Evolutionary conservation across 257 asterid species (phyloP), one percentile per base, ranked within the genome.

Genomic region (Haberlea rhodopensis): DNA sequence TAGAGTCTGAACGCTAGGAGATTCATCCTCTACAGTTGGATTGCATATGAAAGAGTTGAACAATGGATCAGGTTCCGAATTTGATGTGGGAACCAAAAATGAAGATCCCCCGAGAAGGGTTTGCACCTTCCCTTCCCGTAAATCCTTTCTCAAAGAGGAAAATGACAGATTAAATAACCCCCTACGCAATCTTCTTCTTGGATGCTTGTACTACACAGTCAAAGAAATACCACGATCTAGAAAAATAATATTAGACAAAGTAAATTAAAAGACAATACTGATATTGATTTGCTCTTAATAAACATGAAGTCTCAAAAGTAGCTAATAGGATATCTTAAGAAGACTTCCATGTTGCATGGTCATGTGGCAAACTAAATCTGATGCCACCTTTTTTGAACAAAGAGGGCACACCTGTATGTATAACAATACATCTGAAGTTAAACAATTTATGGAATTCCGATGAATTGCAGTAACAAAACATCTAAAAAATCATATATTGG

Each of bases 331-430:
- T 89, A 89, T 84, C 54, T 79, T 84, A 37, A 89, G 87, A 76
- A 87, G 80, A 67, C 63, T 85, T 57, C 81, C 87, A 25, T 89
- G 96, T 71, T 86, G 96, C 81, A 73, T 60, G 3, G 95, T 87
- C 31, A 89, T 73, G 76, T 89, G 96, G 67, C 81, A 81, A 63
- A 89, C 71, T 78, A 89, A 77, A 75, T 85, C 88, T 37, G 87
- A 74, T 40, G 87, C 90, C 2, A 81, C 87, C 56, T 74, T 81
- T 80, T 75, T 83, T 5, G 86, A 78, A 56, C 96, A 89, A 59
- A 89, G 80, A 5, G 95, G 94, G 76, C 96, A 89, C 18, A 83
- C 87, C 96, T 89, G 86, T 75, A 66, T 26, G 24, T 13, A 53
- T 51, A 59, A 18, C 23, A 8, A 22, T 25, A 4, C 53, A 72